Base-by-base conservation (phyloP, 176 grass and related monocot species). In the Oryza glaberrima region DNA sequence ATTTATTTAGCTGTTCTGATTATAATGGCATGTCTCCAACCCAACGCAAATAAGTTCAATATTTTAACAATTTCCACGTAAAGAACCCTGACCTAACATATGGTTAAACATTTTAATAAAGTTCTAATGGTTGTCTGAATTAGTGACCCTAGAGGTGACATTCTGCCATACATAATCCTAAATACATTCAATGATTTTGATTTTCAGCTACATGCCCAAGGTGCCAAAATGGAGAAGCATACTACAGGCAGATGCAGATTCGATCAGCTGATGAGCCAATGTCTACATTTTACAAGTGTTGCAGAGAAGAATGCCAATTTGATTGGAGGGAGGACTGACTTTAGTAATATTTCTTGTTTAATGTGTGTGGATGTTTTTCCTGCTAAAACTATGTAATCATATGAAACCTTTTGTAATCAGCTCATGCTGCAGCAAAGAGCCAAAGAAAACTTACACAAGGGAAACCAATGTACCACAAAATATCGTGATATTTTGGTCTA, bases 221-320 rank as follows among this genome's bases (percentile, higher is more conserved):
- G 51, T 95, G 89, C 69, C 74, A 86, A 64, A 64, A 93, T 70
- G 89, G 89, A 34, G 85, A 94, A 70, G 92, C 92, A 28, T 91
- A 86, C 84, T 97, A 43, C 86, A 77, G 20, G 63, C 87, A 90
- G 77, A 87, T 85, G 51, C 91, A 88, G 69, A 86, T 92, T 41
- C 72, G 87, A 75, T 92, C 87, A 30, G 93, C 94, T 54, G 94
- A 96, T 79, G 94, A 96, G 61, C 89, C 94, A 5, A 83, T 77
- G 87, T 90, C 83, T 11, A 86, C 41, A 13, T 88, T 91, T 56
- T 95, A 90, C 80, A 84, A 65, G 83, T 90, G 91, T 79, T 93
- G 76, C 75, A 93, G 86, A 6, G 87, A 90, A 22, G 79, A 65
- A 1, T 96, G 94, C 67, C 41, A 70, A 17, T 44, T 70, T 25